These are phyloP conservation scores for Podaxis sp. DNA, from an alignment of 768 basidiomycete genomes.

Conservation along the genomic window DNA sequence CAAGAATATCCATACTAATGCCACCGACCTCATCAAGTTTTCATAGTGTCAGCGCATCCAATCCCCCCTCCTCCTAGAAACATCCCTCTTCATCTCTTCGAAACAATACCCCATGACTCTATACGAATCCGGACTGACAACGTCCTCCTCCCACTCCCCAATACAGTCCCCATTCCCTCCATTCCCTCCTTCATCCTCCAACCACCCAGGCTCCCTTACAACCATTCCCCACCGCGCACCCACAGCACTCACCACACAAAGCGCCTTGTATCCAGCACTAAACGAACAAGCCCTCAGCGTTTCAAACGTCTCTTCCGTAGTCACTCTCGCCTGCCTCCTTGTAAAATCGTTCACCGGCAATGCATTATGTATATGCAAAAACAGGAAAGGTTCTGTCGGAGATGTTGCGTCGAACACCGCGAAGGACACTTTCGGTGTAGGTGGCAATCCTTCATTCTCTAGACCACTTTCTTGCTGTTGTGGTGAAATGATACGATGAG, in stretches of 20 bases:
- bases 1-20: not conserved
- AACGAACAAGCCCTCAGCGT: conserved; percentile 5
- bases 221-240: conserved; percentile 8
- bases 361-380: not conserved
- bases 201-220: conserved; percentile 1
- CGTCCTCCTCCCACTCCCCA: conserved; percentile 18
- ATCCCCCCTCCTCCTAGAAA: not conserved
- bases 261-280: not conserved
- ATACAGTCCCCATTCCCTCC: conserved; percentile 14
- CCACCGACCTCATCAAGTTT: not conserved
- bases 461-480: not conserved
- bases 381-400: conserved; percentile 4
- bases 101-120: conserved; percentile 17
- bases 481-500: no score
- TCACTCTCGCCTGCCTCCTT: not conserved
- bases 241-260: conserved; percentile 1
- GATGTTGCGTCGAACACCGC: conserved; percentile 1
- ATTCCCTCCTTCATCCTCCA: not conserved
- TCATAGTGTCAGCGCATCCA: conserved; percentile 5
- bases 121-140: conserved; percentile 12
- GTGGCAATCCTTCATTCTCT: not conserved
- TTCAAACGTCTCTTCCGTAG: conserved; percentile 2
- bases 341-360: not conserved
- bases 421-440: not conserved
- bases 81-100: conserved; percentile 13